These are phyloP conservation scores for Xylaria nigripes DNA, from an alignment of 495 filamentous ascomycete species.

Conservation along the genomic window DNA sequence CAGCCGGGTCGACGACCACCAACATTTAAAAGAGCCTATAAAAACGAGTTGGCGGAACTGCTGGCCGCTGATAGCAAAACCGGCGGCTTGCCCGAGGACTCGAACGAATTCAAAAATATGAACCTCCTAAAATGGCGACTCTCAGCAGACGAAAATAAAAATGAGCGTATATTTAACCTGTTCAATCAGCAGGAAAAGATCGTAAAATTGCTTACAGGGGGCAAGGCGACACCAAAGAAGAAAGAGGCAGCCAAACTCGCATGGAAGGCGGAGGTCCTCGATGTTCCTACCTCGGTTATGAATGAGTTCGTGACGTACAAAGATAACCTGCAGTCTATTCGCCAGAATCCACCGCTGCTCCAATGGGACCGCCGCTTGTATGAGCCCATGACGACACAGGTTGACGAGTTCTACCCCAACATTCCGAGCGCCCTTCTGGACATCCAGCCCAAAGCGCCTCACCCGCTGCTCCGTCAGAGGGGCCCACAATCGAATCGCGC, in stretches of 20 bases:
- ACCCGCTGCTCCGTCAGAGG: constrained; percentile 29
- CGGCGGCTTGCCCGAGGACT: constrained; percentile 9
- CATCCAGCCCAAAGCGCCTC: constrained; percentile 35
- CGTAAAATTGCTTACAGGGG: constrained; percentile 11
- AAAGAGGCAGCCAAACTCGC: constrained; percentile 10
- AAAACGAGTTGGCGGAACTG: constrained; percentile 25
- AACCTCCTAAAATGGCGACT: constrained; percentile 20
- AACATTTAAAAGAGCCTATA: constrained; percentile 24
- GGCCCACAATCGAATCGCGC: constrained; percentile 26
- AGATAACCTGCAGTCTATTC: constrained; percentile 40
- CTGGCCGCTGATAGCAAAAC: constrained; percentile 18
- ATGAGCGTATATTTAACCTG: constrained; percentile 19
- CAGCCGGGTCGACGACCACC: constrained; percentile 14
- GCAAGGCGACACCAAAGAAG: background rate
- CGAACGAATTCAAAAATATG: constrained; percentile 13
- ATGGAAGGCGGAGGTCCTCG: constrained; percentile 13
- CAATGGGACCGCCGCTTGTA: constrained; percentile 57
- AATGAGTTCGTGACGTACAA: constrained; percentile 25
- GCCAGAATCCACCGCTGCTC: constrained; percentile 40
- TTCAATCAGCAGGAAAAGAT: constrained; percentile 16
- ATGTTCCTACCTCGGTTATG: constrained; percentile 6
- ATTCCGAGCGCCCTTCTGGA: constrained; percentile 33
- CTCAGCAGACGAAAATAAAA: constrained; percentile 15
- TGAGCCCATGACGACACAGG: constrained; percentile 44
- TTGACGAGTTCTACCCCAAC: constrained; percentile 51